Conservation (phyloP, 805 yeast genomes). For the Yarrowia sp. region DNA sequence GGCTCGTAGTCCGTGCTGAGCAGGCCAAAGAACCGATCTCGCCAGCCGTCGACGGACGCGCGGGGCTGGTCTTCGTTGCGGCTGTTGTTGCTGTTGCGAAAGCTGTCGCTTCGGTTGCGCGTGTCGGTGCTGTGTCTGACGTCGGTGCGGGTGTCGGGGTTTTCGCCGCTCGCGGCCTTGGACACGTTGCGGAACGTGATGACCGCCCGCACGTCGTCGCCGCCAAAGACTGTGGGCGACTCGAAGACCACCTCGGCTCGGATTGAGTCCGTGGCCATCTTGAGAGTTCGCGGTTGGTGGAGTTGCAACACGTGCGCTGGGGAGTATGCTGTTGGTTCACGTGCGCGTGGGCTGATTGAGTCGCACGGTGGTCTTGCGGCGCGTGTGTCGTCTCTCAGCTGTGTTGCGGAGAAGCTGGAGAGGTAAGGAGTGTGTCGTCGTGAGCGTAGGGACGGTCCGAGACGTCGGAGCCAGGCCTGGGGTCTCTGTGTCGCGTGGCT, state of each 20-base stretch:
- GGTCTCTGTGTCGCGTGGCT: neutral
- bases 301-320: too few relatives aligned
- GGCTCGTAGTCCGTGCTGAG: slow-evolving; percentile 15
- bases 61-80: neutral
- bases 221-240: slow-evolving; percentile 42
- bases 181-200: slow-evolving; percentile 39
- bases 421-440: neutral
- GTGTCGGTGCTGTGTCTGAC: slow-evolving; percentile 8
- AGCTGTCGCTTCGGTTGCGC: neutral
- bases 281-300: neutral
- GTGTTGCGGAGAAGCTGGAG: too few relatives aligned
- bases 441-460: too few relatives aligned
- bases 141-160: slow-evolving; percentile 1
- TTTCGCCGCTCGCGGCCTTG: neutral
- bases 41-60: slow-evolving; percentile 8
- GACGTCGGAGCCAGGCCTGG: neutral
- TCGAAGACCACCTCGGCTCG: slow-evolving; percentile 42
- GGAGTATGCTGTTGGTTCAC: too few relatives aligned
- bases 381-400: too few relatives aligned
- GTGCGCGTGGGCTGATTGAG: too few relatives aligned
- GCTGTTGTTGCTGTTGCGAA: neutral
- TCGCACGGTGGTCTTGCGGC: too few relatives aligned
- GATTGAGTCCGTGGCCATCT: slow-evolving; percentile 1
- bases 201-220: slow-evolving; percentile 39
- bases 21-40: neutral